These are phyloP conservation scores for Setaria italica DNA, from an alignment of 202 grass and related monocot genomes.

Conservation along the genomic window DNA sequence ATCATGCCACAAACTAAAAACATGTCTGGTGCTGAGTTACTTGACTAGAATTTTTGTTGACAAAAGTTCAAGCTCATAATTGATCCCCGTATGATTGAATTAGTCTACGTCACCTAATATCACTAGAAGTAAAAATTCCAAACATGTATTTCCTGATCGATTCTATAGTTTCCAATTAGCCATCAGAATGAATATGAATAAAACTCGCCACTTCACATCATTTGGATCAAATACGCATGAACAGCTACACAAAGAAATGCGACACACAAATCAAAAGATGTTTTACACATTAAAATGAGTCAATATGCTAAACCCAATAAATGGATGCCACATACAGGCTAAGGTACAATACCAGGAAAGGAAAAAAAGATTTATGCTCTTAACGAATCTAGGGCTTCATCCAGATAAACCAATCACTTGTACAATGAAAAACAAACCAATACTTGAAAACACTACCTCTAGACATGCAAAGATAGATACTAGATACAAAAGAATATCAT, in stretches of 20 bases:
- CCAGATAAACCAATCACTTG: constrained; percentile 22
- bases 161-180: constrained; percentile 19
- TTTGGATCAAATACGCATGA: constrained; percentile 2
- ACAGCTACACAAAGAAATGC: constrained; percentile 1
- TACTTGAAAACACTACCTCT: neutral
- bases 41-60: neutral
- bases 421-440: neutral
- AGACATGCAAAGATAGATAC: neutral
- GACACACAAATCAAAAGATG: neutral
- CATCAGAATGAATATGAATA: neutral
- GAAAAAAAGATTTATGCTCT: neutral
- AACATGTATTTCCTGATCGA: constrained; percentile 1
- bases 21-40: neutral
- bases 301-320: constrained; percentile 18
- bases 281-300: neutral
- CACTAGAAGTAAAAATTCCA: constrained; percentile 21
- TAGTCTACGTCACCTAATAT: constrained; percentile 4
- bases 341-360: constrained; percentile 29
- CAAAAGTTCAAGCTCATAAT: constrained; percentile 31
- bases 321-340: constrained; percentile 36
- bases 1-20: constrained; percentile 5
- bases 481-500: constrained; percentile 11
- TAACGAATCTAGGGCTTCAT: neutral
- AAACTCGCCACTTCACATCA: constrained; percentile 21
- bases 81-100: constrained; percentile 37